Base-by-base conservation (phyloP, 345 rosid species). In the Mangifera indica region DNA sequence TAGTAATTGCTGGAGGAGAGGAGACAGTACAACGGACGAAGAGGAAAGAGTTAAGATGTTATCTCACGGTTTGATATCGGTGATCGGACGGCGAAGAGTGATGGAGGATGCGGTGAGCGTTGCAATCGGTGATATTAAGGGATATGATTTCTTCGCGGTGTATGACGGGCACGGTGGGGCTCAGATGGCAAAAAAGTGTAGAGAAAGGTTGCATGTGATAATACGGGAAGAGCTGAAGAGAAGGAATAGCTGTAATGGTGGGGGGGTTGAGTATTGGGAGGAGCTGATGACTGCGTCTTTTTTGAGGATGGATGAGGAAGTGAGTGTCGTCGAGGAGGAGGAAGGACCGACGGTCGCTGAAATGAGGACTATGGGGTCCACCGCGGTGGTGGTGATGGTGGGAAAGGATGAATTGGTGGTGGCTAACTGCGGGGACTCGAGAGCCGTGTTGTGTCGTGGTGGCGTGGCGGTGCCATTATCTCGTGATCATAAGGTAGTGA, bases 391-490 rank as follows among this genome's bases (percentile, higher is more conserved):
- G 61, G 81, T 72, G 21, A 21, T 83, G 77, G 79, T 83, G 21
- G 80, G 84, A 45, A 32, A 55, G 60, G 69, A 74, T 57, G 82
- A 77, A 70, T 6, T 83, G 3, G 81, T 81, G 69, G 83, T 74
- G 71, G 85, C 84, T 5, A 81, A 81, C 65, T 74, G 87, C 10
- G 89, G 89, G 18, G 80, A 83, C 53, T 83, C 80, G 0, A 78
- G 82, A 55, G 84, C 76, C 10, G 84, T 81, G 13, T 9, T 85
- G 20, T 77, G 67, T 22, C 80, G 81, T 0, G 74, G 66, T 2
- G 81, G 79, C 13, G 69, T 61, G 17, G 78, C 77, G 10, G 12
- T 80, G 40, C 80, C 85, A 13, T 46, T 78, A 71, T 76, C 85
- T 1, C 29, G 25, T 2, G 84, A 81, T 74, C 83, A 79, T 40